Evolutionary conservation across 2,329 filamentous ascomycete species (phyloP).

Genomic region (Fusarium duplospermum): DNA sequence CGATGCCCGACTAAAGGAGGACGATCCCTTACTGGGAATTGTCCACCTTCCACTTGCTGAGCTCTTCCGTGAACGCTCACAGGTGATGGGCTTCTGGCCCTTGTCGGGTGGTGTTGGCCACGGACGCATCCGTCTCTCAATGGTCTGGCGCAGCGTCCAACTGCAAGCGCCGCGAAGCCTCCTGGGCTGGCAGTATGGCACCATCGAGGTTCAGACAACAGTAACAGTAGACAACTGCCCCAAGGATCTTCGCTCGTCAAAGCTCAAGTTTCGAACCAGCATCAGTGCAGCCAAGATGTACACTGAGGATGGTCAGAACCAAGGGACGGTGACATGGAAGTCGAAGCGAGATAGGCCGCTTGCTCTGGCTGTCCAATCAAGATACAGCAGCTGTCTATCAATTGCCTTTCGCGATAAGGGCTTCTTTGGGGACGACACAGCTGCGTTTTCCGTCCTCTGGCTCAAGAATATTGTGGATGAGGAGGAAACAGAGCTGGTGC

Average conservation of each 20-base stretch:
- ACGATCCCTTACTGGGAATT: slow-evolving; percentile 76
- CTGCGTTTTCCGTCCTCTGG: slow-evolving; percentile 75
- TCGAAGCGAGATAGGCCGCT: slow-evolving; percentile 57
- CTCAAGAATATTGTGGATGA: slow-evolving; percentile 77
- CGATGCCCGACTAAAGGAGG: slow-evolving; percentile 75
- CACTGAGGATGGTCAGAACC: slow-evolving; percentile 53
- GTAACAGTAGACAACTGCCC: slow-evolving; percentile 58
- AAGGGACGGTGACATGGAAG: slow-evolving; percentile 58
- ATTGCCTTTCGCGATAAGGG: slow-evolving; percentile 61
- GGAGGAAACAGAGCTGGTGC: slow-evolving; percentile 66
- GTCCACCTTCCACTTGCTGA: slow-evolving; percentile 74
- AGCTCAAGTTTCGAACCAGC: slow-evolving; percentile 70
- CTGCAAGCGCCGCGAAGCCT: slow-evolving; percentile 68
- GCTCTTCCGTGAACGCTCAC: slow-evolving; percentile 71
- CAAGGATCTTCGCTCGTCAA: slow-evolving; percentile 58
- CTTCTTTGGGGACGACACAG: slow-evolving; percentile 63
- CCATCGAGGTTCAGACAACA: slow-evolving; percentile 70
- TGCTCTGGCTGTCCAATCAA: slow-evolving; percentile 68
- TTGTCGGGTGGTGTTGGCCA: slow-evolving; percentile 79
- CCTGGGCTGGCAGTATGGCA: slow-evolving; percentile 79
- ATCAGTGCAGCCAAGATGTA: slow-evolving; percentile 70
- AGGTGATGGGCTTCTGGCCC: slow-evolving; percentile 74
- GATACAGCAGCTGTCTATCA: slow-evolving; percentile 68
- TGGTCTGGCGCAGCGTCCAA: slow-evolving; percentile 79
- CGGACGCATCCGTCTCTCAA: slow-evolving; percentile 74